Base-by-base conservation (phyloP, 2,329 filamentous ascomycete genomes). In the Aspergillus sojae region DNA sequence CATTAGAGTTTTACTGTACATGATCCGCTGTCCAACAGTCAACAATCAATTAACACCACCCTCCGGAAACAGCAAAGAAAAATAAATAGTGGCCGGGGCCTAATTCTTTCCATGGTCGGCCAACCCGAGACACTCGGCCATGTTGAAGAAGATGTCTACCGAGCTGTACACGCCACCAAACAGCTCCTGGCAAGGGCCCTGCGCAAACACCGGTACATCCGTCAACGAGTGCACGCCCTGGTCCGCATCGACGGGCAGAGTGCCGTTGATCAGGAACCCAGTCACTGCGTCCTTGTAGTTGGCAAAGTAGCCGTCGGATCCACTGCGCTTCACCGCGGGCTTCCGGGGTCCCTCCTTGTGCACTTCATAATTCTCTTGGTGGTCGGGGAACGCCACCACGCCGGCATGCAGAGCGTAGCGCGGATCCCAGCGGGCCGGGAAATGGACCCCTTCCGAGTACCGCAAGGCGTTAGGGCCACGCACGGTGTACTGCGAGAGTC, bases 351-450 rank as follows among this genome's bases (percentile, higher is more conserved):
- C 88, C 21, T 83, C 80, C 76, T 87, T 87, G 80, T 88, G 88
- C 16, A 94, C 88, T 67, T 84, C 84, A 83, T 89, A 96, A 79
- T 91, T 86, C 82, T 96, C 92, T 26, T 91, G 85, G 71, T 84
- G 87, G 76, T 96, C 92, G 0, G 92, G 92, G 73, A 86, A 85
- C 36, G 91, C 91, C 56, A 84, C 86, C 39, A 92, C 78, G 58
- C 92, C 92, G 46, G 88, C 85, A 61, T 91, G 91, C 57, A 96
- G 87, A 62, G 91, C 90, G 79, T 94, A 95, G 36, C 92, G 86
- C 16, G 92, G 92, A 75, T 92, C 90, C 92, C 92, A 95, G 82
- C 92, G 93, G 66, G 86, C 83, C 23, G 92, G 92, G 83, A 95
- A 96, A 80, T 91, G 86, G 69, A 87, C 83, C 58, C 90, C 89